Conservation (phyloP, 306 rosid genomes). For the Casuarina cunninghamiana region DNA sequence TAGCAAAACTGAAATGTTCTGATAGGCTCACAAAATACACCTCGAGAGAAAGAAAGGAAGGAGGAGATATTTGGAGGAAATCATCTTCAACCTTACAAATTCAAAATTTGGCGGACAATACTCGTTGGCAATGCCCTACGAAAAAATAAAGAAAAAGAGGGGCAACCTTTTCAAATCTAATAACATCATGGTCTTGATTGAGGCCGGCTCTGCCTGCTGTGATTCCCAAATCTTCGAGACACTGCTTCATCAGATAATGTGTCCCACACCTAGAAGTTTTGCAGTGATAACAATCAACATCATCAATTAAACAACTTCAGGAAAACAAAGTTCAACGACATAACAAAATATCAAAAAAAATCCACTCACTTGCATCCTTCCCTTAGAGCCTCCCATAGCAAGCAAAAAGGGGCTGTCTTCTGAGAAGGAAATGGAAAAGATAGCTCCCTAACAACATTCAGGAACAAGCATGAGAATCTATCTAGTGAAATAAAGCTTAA, state of each 20-base stretch:
- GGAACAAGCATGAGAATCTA: constrained; percentile 26
- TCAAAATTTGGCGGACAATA: neutral
- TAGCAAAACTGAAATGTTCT: neutral
- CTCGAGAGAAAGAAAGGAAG: neutral
- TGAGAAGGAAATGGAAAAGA: constrained; percentile 70
- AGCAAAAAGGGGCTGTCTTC: constrained; percentile 79
- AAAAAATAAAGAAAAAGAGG: neutral
- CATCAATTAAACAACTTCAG: neutral
- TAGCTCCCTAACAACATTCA: constrained; percentile 64
- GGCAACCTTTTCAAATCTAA: neutral
- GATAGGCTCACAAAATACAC: neutral
- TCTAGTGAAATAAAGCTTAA: constrained; percentile 8
- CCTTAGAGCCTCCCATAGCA: constrained; percentile 90
- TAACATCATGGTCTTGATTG: constrained; percentile 34
- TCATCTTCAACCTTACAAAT: neutral
- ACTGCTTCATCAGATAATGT: constrained; percentile 53
- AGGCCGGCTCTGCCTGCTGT: constrained; percentile 37
- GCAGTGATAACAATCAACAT: constrained; percentile 5
- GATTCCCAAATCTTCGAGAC: constrained; percentile 49
- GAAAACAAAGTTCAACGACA: constrained; percentile 3
- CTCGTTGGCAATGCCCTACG: neutral
- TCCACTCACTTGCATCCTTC: constrained; percentile 66
- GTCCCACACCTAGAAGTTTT: constrained; percentile 69
- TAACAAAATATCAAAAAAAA: constrained; percentile 7
- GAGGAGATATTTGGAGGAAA: neutral